Evolutionary conservation across 352 stramenopile genomes (phyloP), one percentile per base, ranked within the genome.

Genomic region (Phytopythium vexans): DNA sequence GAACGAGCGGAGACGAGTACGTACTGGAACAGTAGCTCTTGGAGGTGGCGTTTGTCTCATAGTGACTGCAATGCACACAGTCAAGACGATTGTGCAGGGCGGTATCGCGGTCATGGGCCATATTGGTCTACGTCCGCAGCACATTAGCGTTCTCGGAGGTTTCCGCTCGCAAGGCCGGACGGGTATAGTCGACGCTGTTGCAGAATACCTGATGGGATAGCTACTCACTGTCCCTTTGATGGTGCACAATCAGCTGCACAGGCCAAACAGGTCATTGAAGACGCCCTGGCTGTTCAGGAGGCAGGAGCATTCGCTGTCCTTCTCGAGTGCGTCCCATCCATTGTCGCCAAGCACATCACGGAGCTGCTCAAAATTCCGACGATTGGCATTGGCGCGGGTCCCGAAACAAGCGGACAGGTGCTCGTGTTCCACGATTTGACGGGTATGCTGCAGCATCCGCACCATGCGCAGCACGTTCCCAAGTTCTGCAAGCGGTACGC

Each of bases 401-500:
- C 88, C 9, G 69, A 96, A 31, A 98, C 95, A 3, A 97, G 91
- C 42, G 96, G 96, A 3, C 95, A 99, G 68, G 84, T 99, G 16
- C 66, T 99, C 15, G 97, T 99, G 5, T 99, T 97, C 69, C 97
- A 99, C 64, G 97, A 99, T 65, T 85, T 99, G 65, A 70, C 99
- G 35, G 97, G 97, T 14, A 98, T 99, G 93, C 79, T 98, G 16
- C 92, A 97, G 60, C 97, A 99, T 70, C 97, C 97, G 0, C 96
- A 99, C 66, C 96, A 99, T 62, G 92, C 94, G 21, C 82, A 94
- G 58, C 77, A 86, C 54, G 93, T 99, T 32, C 97, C 97, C 8
- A 98, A 98, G 59, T 99, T 99, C 65, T 99, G 97, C 70, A 99
- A 99, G 69, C 86, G 89, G 27, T 99, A 99, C 73, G 94, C 94